These are phyloP conservation scores for Endoconidiophora polonica DNA, from an alignment of 2,329 filamentous ascomycete species.

Conservation along the genomic window DNA sequence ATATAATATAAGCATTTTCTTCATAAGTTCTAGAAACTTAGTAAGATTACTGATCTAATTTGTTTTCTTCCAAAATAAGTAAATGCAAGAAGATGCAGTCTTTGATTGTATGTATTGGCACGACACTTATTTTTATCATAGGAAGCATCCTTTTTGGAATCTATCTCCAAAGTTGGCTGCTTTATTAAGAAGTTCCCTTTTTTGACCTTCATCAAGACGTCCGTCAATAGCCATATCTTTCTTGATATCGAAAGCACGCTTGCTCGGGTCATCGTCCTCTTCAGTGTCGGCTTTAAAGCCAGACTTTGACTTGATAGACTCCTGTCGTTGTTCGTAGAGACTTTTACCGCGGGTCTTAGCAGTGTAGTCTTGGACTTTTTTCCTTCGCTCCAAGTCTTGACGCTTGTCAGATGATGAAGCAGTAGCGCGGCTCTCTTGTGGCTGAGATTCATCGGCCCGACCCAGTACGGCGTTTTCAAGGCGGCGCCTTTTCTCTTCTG, in stretches of 20 bases:
- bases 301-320: slow-evolving; percentile 14
- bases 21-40: too few relatives aligned
- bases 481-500: slow-evolving; percentile 68
- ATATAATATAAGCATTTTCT: too few relatives aligned
- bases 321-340: slow-evolving; percentile 41
- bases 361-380: slow-evolving; percentile 31
- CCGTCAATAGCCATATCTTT: slow-evolving; percentile 78
- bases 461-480: slow-evolving; percentile 72
- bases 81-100: too few relatives aligned
- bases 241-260: slow-evolving; percentile 73
- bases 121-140: slow-evolving; percentile 21
- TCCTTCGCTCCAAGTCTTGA: slow-evolving; percentile 40
- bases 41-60: too few relatives aligned
- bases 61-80: too few relatives aligned
- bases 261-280: slow-evolving; percentile 82
- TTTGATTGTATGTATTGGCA: too few relatives aligned
- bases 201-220: slow-evolving; percentile 55
- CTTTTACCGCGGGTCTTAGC: slow-evolving; percentile 39
- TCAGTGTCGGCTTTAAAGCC: neutral
- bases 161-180: slow-evolving; percentile 67
- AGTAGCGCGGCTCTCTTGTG: slow-evolving; percentile 10
- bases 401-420: slow-evolving; percentile 26
- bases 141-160: slow-evolving; percentile 59
- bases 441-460: slow-evolving; percentile 31
- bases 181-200: slow-evolving; percentile 61